Evolutionary conservation across 2,329 filamentous ascomycete genomes (phyloP).

Genomic region (Xylariaceae sp.): DNA sequence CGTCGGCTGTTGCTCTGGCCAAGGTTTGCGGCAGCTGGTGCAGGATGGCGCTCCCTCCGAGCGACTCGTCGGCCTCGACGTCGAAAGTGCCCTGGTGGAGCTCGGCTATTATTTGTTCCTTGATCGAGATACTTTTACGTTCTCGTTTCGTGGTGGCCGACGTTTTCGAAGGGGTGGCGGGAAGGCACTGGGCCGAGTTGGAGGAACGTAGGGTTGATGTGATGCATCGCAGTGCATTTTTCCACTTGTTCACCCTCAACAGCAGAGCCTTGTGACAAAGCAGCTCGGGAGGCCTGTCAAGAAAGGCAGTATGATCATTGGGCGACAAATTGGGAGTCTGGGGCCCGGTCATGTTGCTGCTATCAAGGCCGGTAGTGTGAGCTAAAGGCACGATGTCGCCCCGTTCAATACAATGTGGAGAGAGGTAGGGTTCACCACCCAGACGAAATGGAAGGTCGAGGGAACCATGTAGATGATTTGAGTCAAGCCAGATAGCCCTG

Average conservation of each 20-base stretch:
- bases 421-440: constrained; percentile 10
- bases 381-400: constrained; percentile 12
- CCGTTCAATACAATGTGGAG: constrained; percentile 14
- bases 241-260: constrained; percentile 21
- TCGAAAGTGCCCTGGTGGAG: constrained; percentile 15
- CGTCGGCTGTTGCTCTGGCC: constrained; percentile 26
- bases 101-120: constrained; percentile 24
- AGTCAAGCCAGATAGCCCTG: constrained; percentile 6
- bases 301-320: constrained; percentile 13
- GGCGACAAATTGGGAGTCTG: constrained; percentile 15
- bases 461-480: constrained; percentile 14
- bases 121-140: constrained; percentile 16
- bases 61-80: constrained; percentile 19
- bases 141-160: constrained; percentile 17
- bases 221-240: constrained; percentile 20
- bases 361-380: constrained; percentile 5
- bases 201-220: constrained; percentile 15
- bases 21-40: constrained; percentile 23
- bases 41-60: constrained; percentile 19
- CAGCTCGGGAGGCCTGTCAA: constrained; percentile 13
- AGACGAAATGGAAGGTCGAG: constrained; percentile 17
- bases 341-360: constrained; percentile 12
- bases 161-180: constrained; percentile 12
- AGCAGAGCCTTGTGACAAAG: constrained; percentile 14
- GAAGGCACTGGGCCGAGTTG: constrained; percentile 12